Evolutionary conservation across 768 basidiomycete species (phyloP), one percentile per base, ranked within the genome.

Genomic region (Tulasnella sp.): DNA sequence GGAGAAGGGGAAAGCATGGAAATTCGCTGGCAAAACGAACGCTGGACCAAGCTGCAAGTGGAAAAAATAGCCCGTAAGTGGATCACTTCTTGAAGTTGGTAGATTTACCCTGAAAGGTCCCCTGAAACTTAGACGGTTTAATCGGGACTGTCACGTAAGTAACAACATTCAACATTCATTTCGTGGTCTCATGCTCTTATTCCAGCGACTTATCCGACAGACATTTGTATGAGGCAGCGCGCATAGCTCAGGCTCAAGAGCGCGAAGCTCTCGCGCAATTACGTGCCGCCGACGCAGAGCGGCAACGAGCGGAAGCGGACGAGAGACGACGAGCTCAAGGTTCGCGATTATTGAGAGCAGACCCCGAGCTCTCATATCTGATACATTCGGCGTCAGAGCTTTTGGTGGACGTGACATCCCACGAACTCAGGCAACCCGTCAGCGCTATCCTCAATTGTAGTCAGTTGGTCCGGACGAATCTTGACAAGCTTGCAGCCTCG

Each of bases 321-420:
- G 80, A 81, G 72, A 80, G 81, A 34, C 74, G 81, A 29, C 81
- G 83, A 3, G 83, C 82, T 45, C 84, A 85, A 78, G 80, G 79
- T 79, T 67, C 25, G 69, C 22, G 5, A 11, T 25, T 34, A 8
- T n/a, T 31, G 37, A n/a, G 38, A 8, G 5, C 49, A 11, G 36
- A 22, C 29, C 15, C 22, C 29, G 5, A 29, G 1, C 3, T 34
- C 39, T 19, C 12, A 34, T 22, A 45, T 68, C 71, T 42, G n/a
- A 71, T 67, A 58, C 52, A 74, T 37, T 36, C 22, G 22, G 14
- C 52, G 11, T 29, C 31, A 76, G 83, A 85, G 78, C 80, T 85
- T 36, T 78, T 85, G 36, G 83, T 85, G 58, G 85, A 85, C 72
- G 83, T 84, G 34, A 84, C 83, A 0, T 83, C 83, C 76, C 82